Evolutionary conservation across 2,329 filamentous ascomycete genomes (phyloP).

Genomic region (Emmonsia crescens): DNA sequence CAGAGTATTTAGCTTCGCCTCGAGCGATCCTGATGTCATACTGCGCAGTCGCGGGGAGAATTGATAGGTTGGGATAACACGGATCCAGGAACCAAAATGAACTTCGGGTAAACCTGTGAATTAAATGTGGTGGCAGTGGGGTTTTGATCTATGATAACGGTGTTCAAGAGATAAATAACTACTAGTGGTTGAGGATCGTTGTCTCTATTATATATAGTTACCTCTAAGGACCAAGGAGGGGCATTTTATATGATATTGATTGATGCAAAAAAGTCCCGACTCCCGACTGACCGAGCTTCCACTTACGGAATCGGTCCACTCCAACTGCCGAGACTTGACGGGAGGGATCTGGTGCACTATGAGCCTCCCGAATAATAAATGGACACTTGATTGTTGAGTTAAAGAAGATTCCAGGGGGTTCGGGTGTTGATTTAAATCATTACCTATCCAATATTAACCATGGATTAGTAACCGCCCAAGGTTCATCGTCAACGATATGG

Average conservation of each 20-base stretch:
- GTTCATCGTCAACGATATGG: background rate
- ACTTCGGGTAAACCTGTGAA: background rate
- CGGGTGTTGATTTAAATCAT: no score
- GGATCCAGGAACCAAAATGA: background rate
- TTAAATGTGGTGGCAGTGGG: background rate
- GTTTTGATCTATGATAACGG: background rate
- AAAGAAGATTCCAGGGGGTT: background rate
- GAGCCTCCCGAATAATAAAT: background rate
- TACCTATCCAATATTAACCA: background rate
- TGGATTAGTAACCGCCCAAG: background rate
- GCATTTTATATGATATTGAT: background rate
- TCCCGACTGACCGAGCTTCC: background rate
- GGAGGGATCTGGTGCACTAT: background rate
- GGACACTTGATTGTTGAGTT: background rate
- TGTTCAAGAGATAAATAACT: background rate
- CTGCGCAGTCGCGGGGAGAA: background rate
- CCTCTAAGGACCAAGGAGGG: background rate
- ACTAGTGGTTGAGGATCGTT: background rate
- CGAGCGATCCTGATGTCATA: constrained; percentile 23
- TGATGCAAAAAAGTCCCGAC: background rate
- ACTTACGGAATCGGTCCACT: background rate
- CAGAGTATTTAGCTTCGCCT: constrained; percentile 26
- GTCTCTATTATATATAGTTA: no score
- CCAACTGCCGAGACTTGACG: background rate
- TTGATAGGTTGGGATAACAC: background rate